phyloP scores from a whole-genome alignment of 1,284 basidiomycete species.

The Schizophyllum commune region DNA sequence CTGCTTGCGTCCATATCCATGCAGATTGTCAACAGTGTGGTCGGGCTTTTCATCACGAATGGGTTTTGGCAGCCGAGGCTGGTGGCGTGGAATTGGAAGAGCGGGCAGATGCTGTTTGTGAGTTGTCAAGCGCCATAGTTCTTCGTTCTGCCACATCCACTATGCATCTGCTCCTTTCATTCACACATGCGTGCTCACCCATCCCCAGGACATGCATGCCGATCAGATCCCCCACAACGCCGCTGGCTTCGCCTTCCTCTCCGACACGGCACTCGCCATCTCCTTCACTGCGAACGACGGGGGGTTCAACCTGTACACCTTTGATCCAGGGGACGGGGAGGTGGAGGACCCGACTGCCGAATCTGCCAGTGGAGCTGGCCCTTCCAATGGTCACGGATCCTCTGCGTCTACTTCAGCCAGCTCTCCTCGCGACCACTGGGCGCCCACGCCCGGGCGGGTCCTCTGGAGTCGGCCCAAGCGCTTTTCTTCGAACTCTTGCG shows the following conservation, averaged over 20 bases:
- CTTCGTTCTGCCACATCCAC: no score
- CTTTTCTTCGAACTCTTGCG: no score
- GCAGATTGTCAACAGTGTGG: constrained; percentile 4
- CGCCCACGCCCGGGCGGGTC: no score
- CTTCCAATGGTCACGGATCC: no score
- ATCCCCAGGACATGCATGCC: neutral
- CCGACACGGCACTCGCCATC: neutral
- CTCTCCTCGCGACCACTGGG: neutral
- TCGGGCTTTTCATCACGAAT: neutral
- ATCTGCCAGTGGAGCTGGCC: no score
- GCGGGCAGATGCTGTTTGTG: neutral
- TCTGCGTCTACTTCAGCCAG: no score
- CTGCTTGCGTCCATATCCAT: constrained; percentile 11
- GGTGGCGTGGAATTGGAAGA: neutral
- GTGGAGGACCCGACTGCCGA: no score
- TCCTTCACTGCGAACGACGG: neutral
- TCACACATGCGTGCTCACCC: neutral
- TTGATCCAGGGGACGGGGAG: neutral
- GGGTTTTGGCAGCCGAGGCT: neutral
- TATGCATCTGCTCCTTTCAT: no score
- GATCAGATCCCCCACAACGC: neutral
- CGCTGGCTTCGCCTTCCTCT: neutral
- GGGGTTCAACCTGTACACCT: neutral
- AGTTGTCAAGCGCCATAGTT: neutral
- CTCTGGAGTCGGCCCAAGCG: no score